Percentiles rank a stretch among this genome's conserved stretches.
Evolutionary conservation across 2,329 filamentous ascomycete species (phyloP).

Genomic region (Cladophialophora psammophila): DNA sequence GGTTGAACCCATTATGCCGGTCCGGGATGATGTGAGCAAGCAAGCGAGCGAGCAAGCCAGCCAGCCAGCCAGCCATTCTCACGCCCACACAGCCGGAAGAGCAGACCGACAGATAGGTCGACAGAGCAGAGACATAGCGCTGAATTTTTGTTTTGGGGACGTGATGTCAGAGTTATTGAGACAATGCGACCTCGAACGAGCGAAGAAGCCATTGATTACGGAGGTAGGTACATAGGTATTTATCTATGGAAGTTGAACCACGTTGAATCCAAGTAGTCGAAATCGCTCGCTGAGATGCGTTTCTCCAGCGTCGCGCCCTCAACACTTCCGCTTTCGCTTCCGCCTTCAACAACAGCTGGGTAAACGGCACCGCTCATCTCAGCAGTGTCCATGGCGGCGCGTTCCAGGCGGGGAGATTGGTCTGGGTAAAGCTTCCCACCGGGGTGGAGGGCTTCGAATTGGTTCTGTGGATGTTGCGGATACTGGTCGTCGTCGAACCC

Average conservation of each 20-base stretch:
- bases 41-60: too few relatives aligned
- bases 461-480: slow-evolving; percentile 24
- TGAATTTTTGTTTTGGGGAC: too few relatives aligned
- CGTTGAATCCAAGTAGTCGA: slow-evolving; percentile 21
- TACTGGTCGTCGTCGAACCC: slow-evolving; percentile 31
- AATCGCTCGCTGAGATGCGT: slow-evolving; percentile 29
- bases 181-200: too few relatives aligned
- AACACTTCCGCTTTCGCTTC: not conserved
- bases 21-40: too few relatives aligned
- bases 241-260: slow-evolving; percentile 3
- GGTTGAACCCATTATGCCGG: too few relatives aligned
- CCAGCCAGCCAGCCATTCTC: too few relatives aligned
- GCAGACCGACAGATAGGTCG: too few relatives aligned
- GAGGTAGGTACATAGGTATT: not conserved
- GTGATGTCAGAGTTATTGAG: too few relatives aligned
- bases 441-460: slow-evolving; percentile 54
- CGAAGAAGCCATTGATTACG: too few relatives aligned
- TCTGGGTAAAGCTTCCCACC: slow-evolving; percentile 56
- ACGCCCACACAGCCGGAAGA: too few relatives aligned
- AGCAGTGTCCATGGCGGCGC: slow-evolving; percentile 5
- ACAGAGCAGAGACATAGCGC: too few relatives aligned
- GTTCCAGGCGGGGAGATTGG: slow-evolving; percentile 28
- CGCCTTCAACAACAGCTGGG: slow-evolving; percentile 1
- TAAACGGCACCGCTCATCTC: slow-evolving; percentile 28
- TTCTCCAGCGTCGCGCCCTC: slow-evolving; percentile 17